Evolutionary conservation across 352 stramenopile genomes (phyloP), one percentile per base, ranked within the genome.

Genomic region (Globisporangium paroecandrum): DNA sequence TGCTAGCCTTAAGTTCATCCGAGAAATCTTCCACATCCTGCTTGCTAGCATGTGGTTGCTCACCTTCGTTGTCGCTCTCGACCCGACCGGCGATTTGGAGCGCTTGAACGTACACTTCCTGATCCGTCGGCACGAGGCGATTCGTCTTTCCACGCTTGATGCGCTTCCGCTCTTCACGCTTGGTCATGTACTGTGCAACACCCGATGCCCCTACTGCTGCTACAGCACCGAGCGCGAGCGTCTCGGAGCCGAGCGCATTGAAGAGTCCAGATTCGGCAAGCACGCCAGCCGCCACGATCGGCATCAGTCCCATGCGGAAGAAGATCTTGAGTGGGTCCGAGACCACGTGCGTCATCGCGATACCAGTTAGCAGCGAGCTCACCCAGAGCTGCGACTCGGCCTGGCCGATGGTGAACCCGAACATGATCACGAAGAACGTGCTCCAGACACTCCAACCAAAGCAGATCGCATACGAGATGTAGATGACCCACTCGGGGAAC

Each of bases 401-500:
- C 2, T 76, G 64, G 27, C 78, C 85, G 22, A 91, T 81, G 7
- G 78, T 83, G 61, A 90, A 89, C 5, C 78, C 81, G 58, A 90
- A 91, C 74, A 89, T 86, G 43, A 90, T 53, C 7, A 93, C 81
- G 56, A 91, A 93, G 65, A 83, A 93, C 43, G 77, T 56, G 27
- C 78, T 80, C 82, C 82, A 91, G 4, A 57, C 74, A 46, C 77
- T 85, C 79, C 81, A 89, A 3, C 58, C 70, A 3, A 72, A 67
- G 65, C 85, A 87, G 41, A 91, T 83, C 13, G 66, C 71, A 58
- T 90, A 91, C 64, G 82, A 89, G 27, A 91, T 66, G 71, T 91
- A 89, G 18, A 90, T 75, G 13, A 93, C 82, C 82, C 82, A 93
- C 66, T 82, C 79, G 1, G 85, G 85, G 69, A 93, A 91, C 9